A percentile compares a stretch with the other conserved stretches of the same genome.
These are phyloP conservation scores for Isatis lusitanica DNA, from an alignment of 441 rosid species.

Conservation along the genomic window DNA sequence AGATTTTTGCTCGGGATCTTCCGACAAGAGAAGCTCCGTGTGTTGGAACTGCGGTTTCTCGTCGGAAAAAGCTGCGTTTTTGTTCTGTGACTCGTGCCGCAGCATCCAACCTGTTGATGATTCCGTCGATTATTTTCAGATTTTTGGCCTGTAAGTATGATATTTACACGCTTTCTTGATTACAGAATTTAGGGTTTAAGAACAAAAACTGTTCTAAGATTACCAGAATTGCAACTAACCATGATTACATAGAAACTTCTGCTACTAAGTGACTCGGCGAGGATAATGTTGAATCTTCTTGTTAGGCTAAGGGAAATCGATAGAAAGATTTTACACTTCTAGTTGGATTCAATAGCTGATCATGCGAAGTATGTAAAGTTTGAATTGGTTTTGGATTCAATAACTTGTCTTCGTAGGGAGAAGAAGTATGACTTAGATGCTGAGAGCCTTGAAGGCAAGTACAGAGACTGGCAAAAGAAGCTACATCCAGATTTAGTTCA, in stretches of 20 bases:
- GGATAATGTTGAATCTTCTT: background rate
- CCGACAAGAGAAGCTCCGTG: constrained; percentile 19
- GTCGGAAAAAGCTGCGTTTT: constrained; percentile 47
- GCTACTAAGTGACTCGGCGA: background rate
- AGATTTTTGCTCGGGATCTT: constrained; percentile 42
- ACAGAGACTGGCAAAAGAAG: constrained; percentile 90
- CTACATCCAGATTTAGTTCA: constrained; percentile 97
- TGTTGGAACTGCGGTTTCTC: constrained; percentile 79
- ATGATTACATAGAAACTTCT: background rate
- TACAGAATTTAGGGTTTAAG: background rate
- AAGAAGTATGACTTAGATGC: constrained; percentile 61
- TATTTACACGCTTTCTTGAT: background rate
- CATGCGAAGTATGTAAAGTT: constrained; percentile 11
- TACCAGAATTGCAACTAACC: background rate
- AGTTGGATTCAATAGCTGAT: background rate
- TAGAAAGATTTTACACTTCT: background rate
- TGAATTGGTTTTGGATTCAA: background rate
- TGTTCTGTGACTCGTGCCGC: constrained; percentile 69
- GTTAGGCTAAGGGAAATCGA: background rate
- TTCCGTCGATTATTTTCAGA: constrained; percentile 70
- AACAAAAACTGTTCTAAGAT: background rate
- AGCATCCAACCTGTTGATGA: constrained; percentile 79
- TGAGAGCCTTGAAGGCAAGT: constrained; percentile 64
- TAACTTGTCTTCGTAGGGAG: constrained; percentile 43
- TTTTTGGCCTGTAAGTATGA: constrained; percentile 69